Percentiles rank a stretch among this genome's conserved stretches.
These are phyloP conservation scores for Astrephomene gubernaculifera DNA, from an alignment of 139 green algal genomes.

Conservation along the genomic window DNA sequence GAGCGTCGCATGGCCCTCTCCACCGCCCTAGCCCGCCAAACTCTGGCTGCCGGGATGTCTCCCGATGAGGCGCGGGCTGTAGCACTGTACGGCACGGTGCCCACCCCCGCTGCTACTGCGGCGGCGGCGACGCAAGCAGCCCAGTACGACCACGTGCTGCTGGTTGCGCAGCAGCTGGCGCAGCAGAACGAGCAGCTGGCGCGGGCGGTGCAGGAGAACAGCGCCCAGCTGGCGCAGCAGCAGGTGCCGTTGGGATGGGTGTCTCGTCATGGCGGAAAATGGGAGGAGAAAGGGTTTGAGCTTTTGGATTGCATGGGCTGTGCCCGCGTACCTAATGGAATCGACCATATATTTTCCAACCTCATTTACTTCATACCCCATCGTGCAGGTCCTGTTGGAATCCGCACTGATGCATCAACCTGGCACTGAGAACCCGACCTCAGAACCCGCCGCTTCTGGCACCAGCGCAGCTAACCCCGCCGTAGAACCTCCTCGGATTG, in stretches of 20 bases:
- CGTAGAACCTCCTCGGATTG: not conserved
- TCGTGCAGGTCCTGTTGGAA: not conserved
- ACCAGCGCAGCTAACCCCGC: not conserved
- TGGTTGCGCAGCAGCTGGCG: slow-evolving; percentile 42
- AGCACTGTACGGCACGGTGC: slow-evolving; percentile 4
- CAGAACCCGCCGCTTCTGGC: not conserved
- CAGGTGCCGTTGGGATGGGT: not conserved
- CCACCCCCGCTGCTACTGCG: not conserved
- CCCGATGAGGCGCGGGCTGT: slow-evolving; percentile 5
- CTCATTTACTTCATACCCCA: too few species aligned
- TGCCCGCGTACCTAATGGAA: too few species aligned
- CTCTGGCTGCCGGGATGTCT: slow-evolving; percentile 26
- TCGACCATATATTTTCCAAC: too few species aligned
- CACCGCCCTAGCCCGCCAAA: slow-evolving; percentile 35
- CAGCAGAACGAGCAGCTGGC: slow-evolving; percentile 45
- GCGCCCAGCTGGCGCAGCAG: slow-evolving; percentile 34
- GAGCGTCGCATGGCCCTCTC: slow-evolving; percentile 46
- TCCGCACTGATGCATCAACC: slow-evolving; percentile 13
- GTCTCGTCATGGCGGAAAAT: not conserved
- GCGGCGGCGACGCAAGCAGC: not conserved
- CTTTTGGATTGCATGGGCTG: too few species aligned
- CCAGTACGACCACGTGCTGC: slow-evolving; percentile 49
- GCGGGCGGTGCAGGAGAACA: slow-evolving; percentile 37
- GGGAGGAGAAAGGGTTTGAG: not conserved
- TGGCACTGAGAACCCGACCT: not conserved